These are phyloP conservation scores for Rosa chinensis DNA, from an alignment of 306 rosid species.

Conservation along the genomic window DNA sequence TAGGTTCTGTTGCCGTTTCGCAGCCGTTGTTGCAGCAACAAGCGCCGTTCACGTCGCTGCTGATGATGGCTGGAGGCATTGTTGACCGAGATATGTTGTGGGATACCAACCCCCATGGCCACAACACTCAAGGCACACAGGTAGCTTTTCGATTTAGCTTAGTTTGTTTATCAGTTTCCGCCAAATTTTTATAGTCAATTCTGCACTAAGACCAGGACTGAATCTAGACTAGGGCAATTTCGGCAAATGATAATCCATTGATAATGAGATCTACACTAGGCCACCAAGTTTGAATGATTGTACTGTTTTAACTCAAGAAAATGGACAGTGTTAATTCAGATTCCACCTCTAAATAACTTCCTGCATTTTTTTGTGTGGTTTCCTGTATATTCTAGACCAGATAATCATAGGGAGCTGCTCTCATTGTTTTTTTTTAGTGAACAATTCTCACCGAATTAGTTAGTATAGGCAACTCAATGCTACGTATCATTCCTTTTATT, in stretches of 20 bases:
- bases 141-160: constrained; percentile 21
- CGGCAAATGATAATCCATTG: not conserved
- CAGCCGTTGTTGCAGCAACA: constrained; percentile 29
- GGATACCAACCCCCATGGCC: constrained; percentile 32
- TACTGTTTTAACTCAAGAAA: not conserved
- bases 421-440: not conserved
- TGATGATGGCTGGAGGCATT: constrained; percentile 40
- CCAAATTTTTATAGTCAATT: not conserved
- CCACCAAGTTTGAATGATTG: not conserved
- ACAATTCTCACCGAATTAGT: not conserved
- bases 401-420: not conserved
- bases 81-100: constrained; percentile 30
- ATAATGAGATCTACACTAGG: not conserved
- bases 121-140: not conserved
- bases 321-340: not conserved
- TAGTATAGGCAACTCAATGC: not conserved
- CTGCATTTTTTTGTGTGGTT: too few species aligned
- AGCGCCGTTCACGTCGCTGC: constrained; percentile 38
- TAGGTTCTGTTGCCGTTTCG: constrained; percentile 3
- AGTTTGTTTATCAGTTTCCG: not conserved
- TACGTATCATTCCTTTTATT: not conserved
- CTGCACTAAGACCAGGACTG: not conserved
- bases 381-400: too few species aligned
- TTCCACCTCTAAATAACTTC: not conserved
- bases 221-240: not conserved